Evolutionary conservation across 2,329 filamentous ascomycete species (phyloP).

Genomic region (Fusarium abutilonis): DNA sequence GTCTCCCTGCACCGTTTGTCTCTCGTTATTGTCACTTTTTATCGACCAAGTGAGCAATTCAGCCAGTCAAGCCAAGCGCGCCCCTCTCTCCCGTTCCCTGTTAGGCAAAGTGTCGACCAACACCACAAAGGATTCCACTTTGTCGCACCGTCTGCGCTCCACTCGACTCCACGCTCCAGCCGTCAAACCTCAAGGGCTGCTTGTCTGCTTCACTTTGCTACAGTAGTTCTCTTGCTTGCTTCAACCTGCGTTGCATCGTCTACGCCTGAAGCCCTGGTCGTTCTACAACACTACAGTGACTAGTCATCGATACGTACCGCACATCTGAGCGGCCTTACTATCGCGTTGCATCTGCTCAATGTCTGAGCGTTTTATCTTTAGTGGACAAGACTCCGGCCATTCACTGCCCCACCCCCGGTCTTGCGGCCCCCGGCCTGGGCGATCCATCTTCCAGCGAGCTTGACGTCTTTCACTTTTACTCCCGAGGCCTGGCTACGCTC

Average conservation of each 20-base stretch:
- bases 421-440: conserved; percentile 43
- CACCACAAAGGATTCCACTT: conserved; percentile 35
- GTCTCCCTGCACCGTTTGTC: conserved; percentile 28
- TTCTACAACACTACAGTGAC: conserved; percentile 6
- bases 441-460: conserved; percentile 43
- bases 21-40: conserved; percentile 30
- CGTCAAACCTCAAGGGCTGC: conserved; percentile 18
- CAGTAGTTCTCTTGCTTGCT: conserved; percentile 12
- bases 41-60: conserved; percentile 19
- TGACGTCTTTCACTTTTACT: conserved; percentile 46
- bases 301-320: neutral
- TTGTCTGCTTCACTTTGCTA: conserved; percentile 19
- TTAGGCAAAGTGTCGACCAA: conserved; percentile 41
- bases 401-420: conserved; percentile 44
- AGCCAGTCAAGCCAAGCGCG: conserved; percentile 30
- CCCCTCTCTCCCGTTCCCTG: conserved; percentile 31
- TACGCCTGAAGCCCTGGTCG: neutral
- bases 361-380: conserved; percentile 43
- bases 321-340: conserved; percentile 16
- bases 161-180: conserved; percentile 40
- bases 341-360: conserved; percentile 34
- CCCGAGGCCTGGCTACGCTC: conserved; percentile 36
- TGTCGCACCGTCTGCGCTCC: conserved; percentile 33
- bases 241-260: conserved; percentile 2
- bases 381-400: conserved; percentile 37